Conservation (phyloP, 371 early-diverging fungal genomes). For the Syncephalastrum sp. region DNA sequence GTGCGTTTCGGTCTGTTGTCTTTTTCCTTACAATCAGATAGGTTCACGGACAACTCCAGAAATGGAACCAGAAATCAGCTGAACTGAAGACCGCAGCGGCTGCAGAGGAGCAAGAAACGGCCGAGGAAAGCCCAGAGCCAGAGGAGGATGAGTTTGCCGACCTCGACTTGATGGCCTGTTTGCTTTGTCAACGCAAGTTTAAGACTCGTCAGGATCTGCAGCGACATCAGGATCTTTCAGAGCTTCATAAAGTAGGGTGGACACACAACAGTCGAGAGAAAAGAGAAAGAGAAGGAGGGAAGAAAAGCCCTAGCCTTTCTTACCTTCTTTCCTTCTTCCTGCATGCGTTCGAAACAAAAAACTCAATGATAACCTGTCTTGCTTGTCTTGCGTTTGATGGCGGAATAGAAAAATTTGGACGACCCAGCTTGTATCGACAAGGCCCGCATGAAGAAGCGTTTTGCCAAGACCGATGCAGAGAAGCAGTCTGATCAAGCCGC, state of each 20-base stretch:
- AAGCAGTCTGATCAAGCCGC: slow-evolving; percentile 21
- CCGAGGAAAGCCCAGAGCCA: slow-evolving; percentile 14
- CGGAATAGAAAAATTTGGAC: slow-evolving; percentile 33
- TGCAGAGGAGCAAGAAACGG: slow-evolving; percentile 1
- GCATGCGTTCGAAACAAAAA: slow-evolving; percentile 1
- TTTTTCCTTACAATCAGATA: slow-evolving; percentile 6
- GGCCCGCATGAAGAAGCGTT: slow-evolving; percentile 27
- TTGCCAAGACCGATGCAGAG: slow-evolving; percentile 21
- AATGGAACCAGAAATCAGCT: slow-evolving; percentile 50
- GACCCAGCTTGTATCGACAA: slow-evolving; percentile 33
- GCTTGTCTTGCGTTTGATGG: neutral
- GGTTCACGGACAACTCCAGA: slow-evolving; percentile 56
- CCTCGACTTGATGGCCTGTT: slow-evolving; percentile 50
- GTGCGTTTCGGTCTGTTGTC: neutral
- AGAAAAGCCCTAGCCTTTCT: neutral
- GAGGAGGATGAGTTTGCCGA: slow-evolving; percentile 44
- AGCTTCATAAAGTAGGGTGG: slow-evolving; percentile 62
- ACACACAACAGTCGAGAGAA: neutral
- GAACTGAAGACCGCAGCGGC: slow-evolving; percentile 29
- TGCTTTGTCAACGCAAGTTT: slow-evolving; percentile 71
- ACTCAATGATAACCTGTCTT: neutral
- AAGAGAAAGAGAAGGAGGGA: neutral
- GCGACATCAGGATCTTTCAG: slow-evolving; percentile 62
- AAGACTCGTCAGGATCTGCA: slow-evolving; percentile 54
- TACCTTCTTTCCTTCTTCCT: neutral